A percentile compares a stretch with the other conserved stretches of the same genome.
Conservation (phyloP, 306 rosid genomes). For the Citrullus mucosospermus region DNA sequence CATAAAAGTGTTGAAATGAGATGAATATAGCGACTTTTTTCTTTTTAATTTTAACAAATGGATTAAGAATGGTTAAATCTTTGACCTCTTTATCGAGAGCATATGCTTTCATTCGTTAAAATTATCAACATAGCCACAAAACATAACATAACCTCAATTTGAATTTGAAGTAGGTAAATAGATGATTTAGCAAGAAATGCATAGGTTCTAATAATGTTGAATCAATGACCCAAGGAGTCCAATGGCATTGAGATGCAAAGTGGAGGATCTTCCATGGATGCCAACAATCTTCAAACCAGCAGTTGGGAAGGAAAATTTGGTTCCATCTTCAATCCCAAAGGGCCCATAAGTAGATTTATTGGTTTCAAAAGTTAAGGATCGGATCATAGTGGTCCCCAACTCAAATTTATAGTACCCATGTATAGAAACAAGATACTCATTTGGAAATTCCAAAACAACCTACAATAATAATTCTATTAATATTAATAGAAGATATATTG, state of each 20-base stretch:
- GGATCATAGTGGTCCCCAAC: not conserved
- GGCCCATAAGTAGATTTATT: not conserved
- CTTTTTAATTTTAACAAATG: too few species aligned
- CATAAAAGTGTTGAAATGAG: not conserved
- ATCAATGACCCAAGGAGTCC: not conserved
- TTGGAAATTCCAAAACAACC: not conserved
- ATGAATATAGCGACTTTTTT: not conserved
- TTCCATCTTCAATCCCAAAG: not conserved
- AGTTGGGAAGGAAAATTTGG: not conserved
- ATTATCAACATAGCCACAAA: too few species aligned
- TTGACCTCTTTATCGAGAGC: too few species aligned
- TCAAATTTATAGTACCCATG: not conserved
- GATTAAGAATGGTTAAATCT: too few species aligned
- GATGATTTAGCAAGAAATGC: too few species aligned
- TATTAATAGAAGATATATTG: too few species aligned
- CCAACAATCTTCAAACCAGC: not conserved
- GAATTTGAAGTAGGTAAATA: too few species aligned
- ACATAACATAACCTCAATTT: too few species aligned
- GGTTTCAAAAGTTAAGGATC: not conserved
- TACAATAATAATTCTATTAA: not conserved
- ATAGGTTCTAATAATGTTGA: too few species aligned
- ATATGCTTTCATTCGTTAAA: too few species aligned
- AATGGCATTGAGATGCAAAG: not conserved
- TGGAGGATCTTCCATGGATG: not conserved
- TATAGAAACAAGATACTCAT: not conserved